Evolutionary conservation across 345 rosid species (phyloP).

Genomic region (Erysimum cheiranthoides): DNA sequence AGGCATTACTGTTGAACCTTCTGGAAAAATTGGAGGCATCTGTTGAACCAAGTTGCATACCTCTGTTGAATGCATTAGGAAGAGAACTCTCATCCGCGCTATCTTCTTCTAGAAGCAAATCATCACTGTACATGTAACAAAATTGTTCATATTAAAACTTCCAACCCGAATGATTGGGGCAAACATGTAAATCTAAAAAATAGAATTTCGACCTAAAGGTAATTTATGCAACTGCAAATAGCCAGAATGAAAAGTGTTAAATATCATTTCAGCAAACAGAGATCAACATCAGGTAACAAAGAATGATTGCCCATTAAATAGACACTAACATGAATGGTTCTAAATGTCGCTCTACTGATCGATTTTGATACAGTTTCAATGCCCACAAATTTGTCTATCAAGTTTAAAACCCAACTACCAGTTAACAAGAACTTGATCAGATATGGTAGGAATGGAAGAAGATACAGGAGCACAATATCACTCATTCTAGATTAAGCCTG

Average conservation of each 20-base stretch:
- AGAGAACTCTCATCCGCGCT: conserved; percentile 60
- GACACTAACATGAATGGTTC: conserved; percentile 9
- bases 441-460: conserved; percentile 1
- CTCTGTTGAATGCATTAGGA: conserved; percentile 66
- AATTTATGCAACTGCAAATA: conserved; percentile 15
- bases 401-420: conserved; percentile 21
- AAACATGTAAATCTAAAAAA: conserved; percentile 12
- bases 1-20: conserved; percentile 53
- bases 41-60: conserved; percentile 71
- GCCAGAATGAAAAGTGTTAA: conserved; percentile 1
- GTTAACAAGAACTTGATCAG: conserved; percentile 15
- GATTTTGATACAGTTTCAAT: neutral
- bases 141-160: conserved; percentile 19
- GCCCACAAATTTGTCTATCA: conserved; percentile 5
- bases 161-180: conserved; percentile 11
- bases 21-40: conserved; percentile 59
- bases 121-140: conserved; percentile 67
- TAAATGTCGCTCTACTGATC: conserved; percentile 1
- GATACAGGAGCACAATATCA: conserved; percentile 8
- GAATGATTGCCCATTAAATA: conserved; percentile 12
- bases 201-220: too few relatives aligned
- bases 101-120: conserved; percentile 89
- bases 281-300: conserved; percentile 24
- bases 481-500: conserved; percentile 23
- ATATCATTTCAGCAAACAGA: neutral